Conservation (phyloP, 345 rosid genomes). For the Geranium brycei region DNA sequence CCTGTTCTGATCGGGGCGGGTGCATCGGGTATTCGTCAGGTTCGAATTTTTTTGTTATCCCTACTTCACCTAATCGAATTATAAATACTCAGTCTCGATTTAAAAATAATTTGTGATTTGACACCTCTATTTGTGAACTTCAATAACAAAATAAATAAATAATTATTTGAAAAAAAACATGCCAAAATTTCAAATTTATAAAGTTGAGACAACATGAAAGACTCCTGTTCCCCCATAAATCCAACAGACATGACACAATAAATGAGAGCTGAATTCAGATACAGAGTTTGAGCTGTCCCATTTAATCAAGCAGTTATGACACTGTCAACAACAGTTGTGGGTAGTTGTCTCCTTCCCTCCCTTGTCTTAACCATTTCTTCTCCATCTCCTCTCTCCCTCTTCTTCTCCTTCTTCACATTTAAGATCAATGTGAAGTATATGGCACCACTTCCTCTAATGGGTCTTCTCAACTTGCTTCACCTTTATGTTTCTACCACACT, state of each 20-base stretch:
- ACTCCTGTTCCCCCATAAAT: no score
- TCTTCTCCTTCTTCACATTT: not conserved
- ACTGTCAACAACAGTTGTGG: slow-evolving; percentile 28
- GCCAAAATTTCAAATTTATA: no score
- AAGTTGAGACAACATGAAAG: no score
- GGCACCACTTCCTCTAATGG: slow-evolving; percentile 9
- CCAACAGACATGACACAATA: not conserved
- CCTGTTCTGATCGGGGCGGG: no score
- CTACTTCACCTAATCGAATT: no score
- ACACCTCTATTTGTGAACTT: no score
- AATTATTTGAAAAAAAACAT: no score
- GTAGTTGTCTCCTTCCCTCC: slow-evolving; percentile 1
- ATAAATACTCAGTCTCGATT: no score
- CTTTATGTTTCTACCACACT: slow-evolving; percentile 7
- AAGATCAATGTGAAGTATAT: not conserved
- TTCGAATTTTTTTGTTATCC: no score
- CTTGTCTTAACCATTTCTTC: slow-evolving; percentile 14
- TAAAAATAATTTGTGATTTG: no score
- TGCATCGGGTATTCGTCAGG: no score
- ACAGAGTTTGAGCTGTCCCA: slow-evolving; percentile 7
- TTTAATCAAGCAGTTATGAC: slow-evolving; percentile 31
- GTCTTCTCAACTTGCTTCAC: slow-evolving; percentile 6
- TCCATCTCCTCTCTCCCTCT: slow-evolving; percentile 6
- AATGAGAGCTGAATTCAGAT: not conserved
- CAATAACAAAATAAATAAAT: no score